Conservation (phyloP, 2,329 filamentous ascomycete genomes). For the Diplocarpon rosae region DNA sequence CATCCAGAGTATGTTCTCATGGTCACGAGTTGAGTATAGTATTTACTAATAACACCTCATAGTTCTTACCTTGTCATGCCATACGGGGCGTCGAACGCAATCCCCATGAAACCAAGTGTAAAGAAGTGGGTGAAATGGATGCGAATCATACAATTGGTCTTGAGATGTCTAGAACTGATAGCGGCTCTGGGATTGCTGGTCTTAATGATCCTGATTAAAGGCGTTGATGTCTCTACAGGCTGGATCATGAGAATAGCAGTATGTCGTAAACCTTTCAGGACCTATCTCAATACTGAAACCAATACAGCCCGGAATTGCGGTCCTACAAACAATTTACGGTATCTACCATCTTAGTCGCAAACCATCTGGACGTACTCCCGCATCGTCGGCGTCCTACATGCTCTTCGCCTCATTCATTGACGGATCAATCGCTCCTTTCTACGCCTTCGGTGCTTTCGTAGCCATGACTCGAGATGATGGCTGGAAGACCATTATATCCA, state of each 20-base stretch:
- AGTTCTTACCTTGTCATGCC: slow-evolving; percentile 50
- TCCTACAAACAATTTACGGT: slow-evolving; percentile 62
- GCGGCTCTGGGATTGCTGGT: slow-evolving; percentile 62
- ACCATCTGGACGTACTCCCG: slow-evolving; percentile 60
- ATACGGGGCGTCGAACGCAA: slow-evolving; percentile 48
- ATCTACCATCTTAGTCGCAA: slow-evolving; percentile 70
- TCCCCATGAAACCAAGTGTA: slow-evolving; percentile 56
- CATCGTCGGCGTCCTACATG: slow-evolving; percentile 79
- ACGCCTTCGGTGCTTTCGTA: slow-evolving; percentile 41
- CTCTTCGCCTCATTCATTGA: slow-evolving; percentile 71
- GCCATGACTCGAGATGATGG: slow-evolving; percentile 28
- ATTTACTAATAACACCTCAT: slow-evolving; percentile 7
- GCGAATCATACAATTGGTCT: slow-evolving; percentile 55
- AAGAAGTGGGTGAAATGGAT: slow-evolving; percentile 62
- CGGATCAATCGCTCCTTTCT: slow-evolving; percentile 42
- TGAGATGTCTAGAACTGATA: slow-evolving; percentile 57
- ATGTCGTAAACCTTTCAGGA: slow-evolving; percentile 28
- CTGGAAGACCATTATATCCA: slow-evolving; percentile 61
- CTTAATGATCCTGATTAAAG: slow-evolving; percentile 66
- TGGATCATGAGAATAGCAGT: slow-evolving; percentile 74
- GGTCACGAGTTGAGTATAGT: not conserved
- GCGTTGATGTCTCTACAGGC: slow-evolving; percentile 49
- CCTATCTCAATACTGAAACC: slow-evolving; percentile 15
- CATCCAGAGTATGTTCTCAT: slow-evolving; percentile 64
- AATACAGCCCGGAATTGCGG: slow-evolving; percentile 60